Conservation (phyloP, 1,284 basidiomycete species). For the Papiliotrema laurentii region DNA sequence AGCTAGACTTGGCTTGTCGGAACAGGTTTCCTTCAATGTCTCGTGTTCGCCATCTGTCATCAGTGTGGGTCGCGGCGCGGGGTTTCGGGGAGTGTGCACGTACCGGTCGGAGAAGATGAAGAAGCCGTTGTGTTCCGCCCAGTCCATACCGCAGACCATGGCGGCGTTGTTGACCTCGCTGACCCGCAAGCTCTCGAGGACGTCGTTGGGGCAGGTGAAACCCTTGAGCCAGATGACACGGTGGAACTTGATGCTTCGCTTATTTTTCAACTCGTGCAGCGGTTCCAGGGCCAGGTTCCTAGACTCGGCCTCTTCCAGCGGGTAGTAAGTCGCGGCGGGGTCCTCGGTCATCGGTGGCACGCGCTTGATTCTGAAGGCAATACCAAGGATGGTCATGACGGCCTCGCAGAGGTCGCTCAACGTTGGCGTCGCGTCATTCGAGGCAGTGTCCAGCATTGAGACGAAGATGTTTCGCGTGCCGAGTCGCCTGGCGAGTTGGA, state of each 20-base stretch:
- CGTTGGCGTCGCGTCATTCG: constrained; percentile 85
- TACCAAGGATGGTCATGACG: constrained; percentile 79
- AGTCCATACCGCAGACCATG: constrained; percentile 98
- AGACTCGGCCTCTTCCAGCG: constrained; percentile 85
- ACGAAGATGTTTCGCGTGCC: constrained; percentile 86
- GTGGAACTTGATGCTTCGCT: constrained; percentile 73
- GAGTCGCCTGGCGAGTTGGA: constrained; percentile 82
- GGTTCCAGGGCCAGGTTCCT: constrained; percentile 87
- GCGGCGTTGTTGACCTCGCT: constrained; percentile 82
- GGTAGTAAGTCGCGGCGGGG: constrained; percentile 81
- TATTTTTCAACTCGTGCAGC: constrained; percentile 71
- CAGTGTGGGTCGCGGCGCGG: background rate
- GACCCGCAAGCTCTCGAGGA: constrained; percentile 86
- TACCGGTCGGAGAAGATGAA: constrained; percentile 95
- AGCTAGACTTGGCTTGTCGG: constrained; percentile 86
- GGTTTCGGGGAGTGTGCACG: constrained; percentile 23
- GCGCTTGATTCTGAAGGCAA: constrained; percentile 81
- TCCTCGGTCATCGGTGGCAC: constrained; percentile 85
- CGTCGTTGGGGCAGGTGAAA: constrained; percentile 94
- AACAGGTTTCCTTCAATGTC: constrained; percentile 95
- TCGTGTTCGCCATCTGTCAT: constrained; percentile 80
- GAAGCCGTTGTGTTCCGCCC: constrained; percentile 92
- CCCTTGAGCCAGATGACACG: constrained; percentile 94
- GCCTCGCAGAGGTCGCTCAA: constrained; percentile 87
- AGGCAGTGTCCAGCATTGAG: constrained; percentile 91